These are phyloP conservation scores for Backusella sp. DNA, from an alignment of 192 early-diverging fungal species.

Conservation along the genomic window DNA sequence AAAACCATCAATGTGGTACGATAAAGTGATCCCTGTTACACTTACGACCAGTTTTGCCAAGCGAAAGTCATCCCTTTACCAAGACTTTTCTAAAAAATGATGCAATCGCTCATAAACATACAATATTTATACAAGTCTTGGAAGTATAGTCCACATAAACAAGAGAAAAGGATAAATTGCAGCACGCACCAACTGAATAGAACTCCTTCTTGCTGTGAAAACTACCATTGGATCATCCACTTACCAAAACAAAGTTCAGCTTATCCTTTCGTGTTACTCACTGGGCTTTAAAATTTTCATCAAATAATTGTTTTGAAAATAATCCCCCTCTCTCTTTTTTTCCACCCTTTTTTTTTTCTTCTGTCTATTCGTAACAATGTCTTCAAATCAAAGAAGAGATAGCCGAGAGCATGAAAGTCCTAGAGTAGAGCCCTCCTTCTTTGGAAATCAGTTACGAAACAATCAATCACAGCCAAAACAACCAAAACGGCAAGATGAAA, in stretches of 20 bases:
- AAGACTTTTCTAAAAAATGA: conserved; percentile 1
- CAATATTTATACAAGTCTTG: not conserved
- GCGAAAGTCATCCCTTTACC: not conserved
- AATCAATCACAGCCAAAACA: not conserved
- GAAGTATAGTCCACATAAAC: too few species aligned
- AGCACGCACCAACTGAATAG: not conserved
- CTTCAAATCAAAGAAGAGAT: not conserved
- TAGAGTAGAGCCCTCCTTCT: conserved; percentile 1
- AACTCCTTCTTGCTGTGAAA: not conserved
- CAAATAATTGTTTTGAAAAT: not conserved
- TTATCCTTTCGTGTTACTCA: not conserved
- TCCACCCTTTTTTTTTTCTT: not conserved
- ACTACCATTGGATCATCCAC: not conserved
- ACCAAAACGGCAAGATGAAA: not conserved
- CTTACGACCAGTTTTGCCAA: not conserved
- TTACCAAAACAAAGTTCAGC: not conserved
- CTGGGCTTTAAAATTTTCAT: not conserved
- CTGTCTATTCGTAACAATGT: not conserved
- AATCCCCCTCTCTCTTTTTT: not conserved
- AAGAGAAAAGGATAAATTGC: not conserved
- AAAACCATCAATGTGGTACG: not conserved
- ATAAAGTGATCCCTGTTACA: not conserved
- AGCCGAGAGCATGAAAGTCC: not conserved
- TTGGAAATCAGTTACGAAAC: not conserved
- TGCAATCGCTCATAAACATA: not conserved